A percentile compares a stretch with the other conserved stretches of the same genome.
phyloP scores from a whole-genome alignment of 1,139 yeast genomes.

The Taphrina flavorubra region DNA sequence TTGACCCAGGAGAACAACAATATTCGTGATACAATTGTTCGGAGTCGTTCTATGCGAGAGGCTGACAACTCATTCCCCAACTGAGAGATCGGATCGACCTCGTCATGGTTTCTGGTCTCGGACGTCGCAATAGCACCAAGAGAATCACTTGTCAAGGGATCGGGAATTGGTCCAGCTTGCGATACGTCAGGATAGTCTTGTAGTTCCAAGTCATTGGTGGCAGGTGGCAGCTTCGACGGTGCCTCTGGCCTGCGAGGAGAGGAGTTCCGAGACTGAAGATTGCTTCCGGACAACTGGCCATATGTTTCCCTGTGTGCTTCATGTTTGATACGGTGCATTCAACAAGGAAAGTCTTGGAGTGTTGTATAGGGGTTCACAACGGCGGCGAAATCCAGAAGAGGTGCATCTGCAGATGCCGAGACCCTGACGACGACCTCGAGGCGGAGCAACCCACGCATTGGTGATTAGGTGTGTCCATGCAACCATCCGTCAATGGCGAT shows the following conservation, averaged over 20 bases:
- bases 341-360: background rate
- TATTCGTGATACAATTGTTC: slow-evolving; percentile 49
- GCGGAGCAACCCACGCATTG: background rate
- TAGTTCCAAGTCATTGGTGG: background rate
- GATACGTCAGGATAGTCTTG: background rate
- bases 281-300: slow-evolving; percentile 3
- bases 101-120: background rate
- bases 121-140: background rate
- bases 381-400: background rate
- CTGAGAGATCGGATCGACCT: background rate
- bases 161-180: background rate
- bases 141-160: background rate
- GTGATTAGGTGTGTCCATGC: too few species aligned
- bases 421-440: background rate
- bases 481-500: background rate
- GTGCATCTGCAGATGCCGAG: background rate
- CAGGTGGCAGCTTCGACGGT: background rate
- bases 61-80: background rate
- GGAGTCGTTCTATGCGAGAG: background rate
- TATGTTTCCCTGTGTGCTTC: slow-evolving; percentile 17
- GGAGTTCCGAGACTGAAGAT: background rate
- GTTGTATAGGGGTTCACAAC: too few species aligned
- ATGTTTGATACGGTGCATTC: slow-evolving; percentile 19
- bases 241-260: slow-evolving; percentile 1
- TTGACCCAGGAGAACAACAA: slow-evolving; percentile 76